Evolutionary conservation across 345 rosid genomes (phyloP).

Genomic region (Populus pruinosa): DNA sequence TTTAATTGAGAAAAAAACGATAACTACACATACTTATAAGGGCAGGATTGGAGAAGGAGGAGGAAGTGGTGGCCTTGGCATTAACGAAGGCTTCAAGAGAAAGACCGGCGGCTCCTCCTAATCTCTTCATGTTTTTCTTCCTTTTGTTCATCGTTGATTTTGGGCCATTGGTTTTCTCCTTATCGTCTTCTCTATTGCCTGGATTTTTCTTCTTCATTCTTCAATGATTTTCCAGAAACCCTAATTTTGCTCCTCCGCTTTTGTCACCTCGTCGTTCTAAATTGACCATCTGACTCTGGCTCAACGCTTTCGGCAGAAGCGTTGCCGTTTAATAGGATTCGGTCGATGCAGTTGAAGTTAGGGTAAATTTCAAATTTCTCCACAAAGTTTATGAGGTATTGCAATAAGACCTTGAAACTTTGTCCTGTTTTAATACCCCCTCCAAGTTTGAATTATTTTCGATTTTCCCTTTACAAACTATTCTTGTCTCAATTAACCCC

Average conservation of each 20-base stretch:
- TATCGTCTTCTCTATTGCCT: constrained; percentile 2
- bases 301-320: background rate
- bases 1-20: background rate
- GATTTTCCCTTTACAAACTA: background rate
- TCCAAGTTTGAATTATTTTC: background rate
- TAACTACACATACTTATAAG: constrained; percentile 41
- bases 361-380: background rate
- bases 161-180: constrained; percentile 14
- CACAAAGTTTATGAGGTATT: no score
- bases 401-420: no score
- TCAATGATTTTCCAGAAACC: background rate
- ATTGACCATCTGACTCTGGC: background rate
- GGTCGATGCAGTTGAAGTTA: background rate
- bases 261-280: background rate
- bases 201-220: constrained; percentile 40
- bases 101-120: constrained; percentile 71
- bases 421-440: background rate
- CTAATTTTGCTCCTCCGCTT: background rate
- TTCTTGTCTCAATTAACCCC: background rate
- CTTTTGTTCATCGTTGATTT: constrained; percentile 23
- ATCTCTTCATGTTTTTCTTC: constrained; percentile 59
- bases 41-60: constrained; percentile 59
- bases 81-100: constrained; percentile 79
- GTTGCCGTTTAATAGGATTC: background rate
- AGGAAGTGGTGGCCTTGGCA: constrained; percentile 43